These are phyloP conservation scores for Xerocomus minutiporus DNA, from an alignment of 1,284 basidiomycete species.

Conservation along the genomic window DNA sequence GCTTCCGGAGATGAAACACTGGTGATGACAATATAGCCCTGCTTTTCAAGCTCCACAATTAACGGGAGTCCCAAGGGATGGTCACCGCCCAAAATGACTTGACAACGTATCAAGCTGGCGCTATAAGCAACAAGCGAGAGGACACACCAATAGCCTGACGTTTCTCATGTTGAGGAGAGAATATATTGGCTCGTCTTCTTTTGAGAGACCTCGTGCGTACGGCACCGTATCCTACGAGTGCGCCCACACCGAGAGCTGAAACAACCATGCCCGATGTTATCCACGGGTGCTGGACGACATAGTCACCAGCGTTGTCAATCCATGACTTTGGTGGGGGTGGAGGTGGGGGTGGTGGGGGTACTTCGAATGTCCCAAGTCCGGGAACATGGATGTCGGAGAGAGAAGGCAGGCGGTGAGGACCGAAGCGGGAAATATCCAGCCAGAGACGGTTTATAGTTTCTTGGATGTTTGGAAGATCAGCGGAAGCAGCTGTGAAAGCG, in stretches of 20 bases:
- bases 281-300: slow-evolving; percentile 57
- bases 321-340: slow-evolving; percentile 50
- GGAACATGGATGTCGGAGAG: slow-evolving; percentile 61
- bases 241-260: slow-evolving; percentile 53
- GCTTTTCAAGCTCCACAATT: slow-evolving; percentile 65
- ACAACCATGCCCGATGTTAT: slow-evolving; percentile 48
- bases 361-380: slow-evolving; percentile 65
- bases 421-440: slow-evolving; percentile 74
- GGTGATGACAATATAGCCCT: slow-evolving; percentile 75
- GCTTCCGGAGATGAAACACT: slow-evolving; percentile 66
- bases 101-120: slow-evolving; percentile 13
- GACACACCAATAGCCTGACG: slow-evolving; percentile 68
- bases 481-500: slow-evolving; percentile 53
- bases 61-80: slow-evolving; percentile 63
- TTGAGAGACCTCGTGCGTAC: slow-evolving; percentile 28
- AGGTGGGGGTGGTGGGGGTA: slow-evolving; percentile 59
- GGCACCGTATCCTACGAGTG: slow-evolving; percentile 53
- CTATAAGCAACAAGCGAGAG: not conserved
- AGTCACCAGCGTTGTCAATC: slow-evolving; percentile 45
- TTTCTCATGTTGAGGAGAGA: slow-evolving; percentile 40
- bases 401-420: slow-evolving; percentile 58
- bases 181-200: slow-evolving; percentile 35
- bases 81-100: slow-evolving; percentile 79
- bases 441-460: slow-evolving; percentile 67
- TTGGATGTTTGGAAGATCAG: slow-evolving; percentile 58